phyloP scores from a whole-genome alignment of 805 yeast species.

The Starmera caribaea region DNA sequence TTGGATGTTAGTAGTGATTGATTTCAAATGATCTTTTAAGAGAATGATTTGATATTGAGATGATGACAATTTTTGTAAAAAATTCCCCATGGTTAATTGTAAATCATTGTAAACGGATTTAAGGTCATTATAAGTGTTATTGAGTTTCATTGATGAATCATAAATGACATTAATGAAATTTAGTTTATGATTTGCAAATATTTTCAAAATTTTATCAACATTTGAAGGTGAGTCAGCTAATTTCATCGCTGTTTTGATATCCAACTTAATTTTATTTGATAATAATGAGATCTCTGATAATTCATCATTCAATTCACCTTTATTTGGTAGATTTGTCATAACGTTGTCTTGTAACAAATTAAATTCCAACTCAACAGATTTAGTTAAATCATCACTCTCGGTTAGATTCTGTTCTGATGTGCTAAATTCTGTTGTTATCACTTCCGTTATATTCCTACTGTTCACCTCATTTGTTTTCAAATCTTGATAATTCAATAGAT shows the following conservation, averaged over 20 bases:
- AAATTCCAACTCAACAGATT: slow-evolving; percentile 30
- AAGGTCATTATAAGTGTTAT: slow-evolving; percentile 23
- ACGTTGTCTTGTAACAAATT: slow-evolving; percentile 26
- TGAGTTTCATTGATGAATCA: slow-evolving; percentile 24
- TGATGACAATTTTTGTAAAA: slow-evolving; percentile 8
- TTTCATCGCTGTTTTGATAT: slow-evolving; percentile 9
- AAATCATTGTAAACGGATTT: slow-evolving; percentile 23
- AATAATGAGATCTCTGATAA: slow-evolving; percentile 9
- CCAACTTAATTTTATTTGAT: slow-evolving; percentile 14
- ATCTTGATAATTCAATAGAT: slow-evolving; percentile 5
- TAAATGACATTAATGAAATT: slow-evolving; percentile 23
- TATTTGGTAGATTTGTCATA: slow-evolving; percentile 15
- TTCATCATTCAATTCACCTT: slow-evolving; percentile 10
- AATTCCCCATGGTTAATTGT: slow-evolving; percentile 7
- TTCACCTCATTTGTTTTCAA: slow-evolving; percentile 21
- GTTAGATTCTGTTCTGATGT: slow-evolving; percentile 26
- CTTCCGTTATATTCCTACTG: slow-evolving; percentile 11
- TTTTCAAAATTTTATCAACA: slow-evolving; percentile 14
- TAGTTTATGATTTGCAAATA: slow-evolving; percentile 14
- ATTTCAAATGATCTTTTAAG: slow-evolving; percentile 15
- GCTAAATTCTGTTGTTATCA: slow-evolving; percentile 13
- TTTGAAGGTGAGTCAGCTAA: slow-evolving; percentile 9
- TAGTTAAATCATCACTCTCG: slow-evolving; percentile 23
- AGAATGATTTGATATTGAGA: slow-evolving; percentile 13
- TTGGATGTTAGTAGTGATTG: slow-evolving; percentile 10